Base-by-base conservation (phyloP, 768 basidiomycete genomes). In the Cystofilobasidium macerans region DNA sequence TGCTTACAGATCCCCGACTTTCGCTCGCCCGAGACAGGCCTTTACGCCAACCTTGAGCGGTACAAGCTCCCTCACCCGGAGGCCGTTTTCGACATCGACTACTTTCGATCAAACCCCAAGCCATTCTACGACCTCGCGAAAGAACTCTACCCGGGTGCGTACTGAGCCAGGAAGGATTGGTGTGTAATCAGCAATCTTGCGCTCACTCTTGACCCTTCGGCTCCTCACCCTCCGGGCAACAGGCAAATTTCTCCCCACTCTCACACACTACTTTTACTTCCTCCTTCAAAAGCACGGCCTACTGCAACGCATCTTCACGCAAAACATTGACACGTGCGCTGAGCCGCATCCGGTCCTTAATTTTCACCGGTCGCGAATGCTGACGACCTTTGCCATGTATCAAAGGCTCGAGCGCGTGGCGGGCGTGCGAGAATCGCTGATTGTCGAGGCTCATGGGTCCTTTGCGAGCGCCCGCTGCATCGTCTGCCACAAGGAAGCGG, bases 1-100 rank as follows among this genome's bases (percentile, higher is more conserved):
- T n/a, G n/a, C n/a, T n/a, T n/a, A n/a, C n/a, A n/a, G n/a, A 90
- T 89, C 32, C 91, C 91, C 16, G 90, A 95, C 76, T 95, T 93
- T 74, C 79, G 92, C 68, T 88, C 87, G 13, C 87, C 88, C 0
- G 82, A 84, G 28, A 92, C 90, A 40, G 91, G 90, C 73, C 69
- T 79, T 22, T 79, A 79, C 70, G 71, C 71, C 51, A 79, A 79
- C 65, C 72, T 80, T 0, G 71, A 74, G 58, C 71, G 72, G 24
- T 74, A 78, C 67, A 73, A 78, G 45, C 71, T 79, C 20, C 92
- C 91, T n/a, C 84, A 87, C 71, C 91, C 93, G 0, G 93, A 98
- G 28, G 60, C 60, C 18, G 51, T 67, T 20, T 61, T 67, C 71
- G 88, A 97, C 70, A 86, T 98, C 71, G 78, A 79, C 57, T 98